A percentile compares a stretch with the other conserved stretches of the same genome.
Conservation (phyloP, 2,329 filamentous ascomycete species). For the Pyrenophora tritici-repentis region DNA sequence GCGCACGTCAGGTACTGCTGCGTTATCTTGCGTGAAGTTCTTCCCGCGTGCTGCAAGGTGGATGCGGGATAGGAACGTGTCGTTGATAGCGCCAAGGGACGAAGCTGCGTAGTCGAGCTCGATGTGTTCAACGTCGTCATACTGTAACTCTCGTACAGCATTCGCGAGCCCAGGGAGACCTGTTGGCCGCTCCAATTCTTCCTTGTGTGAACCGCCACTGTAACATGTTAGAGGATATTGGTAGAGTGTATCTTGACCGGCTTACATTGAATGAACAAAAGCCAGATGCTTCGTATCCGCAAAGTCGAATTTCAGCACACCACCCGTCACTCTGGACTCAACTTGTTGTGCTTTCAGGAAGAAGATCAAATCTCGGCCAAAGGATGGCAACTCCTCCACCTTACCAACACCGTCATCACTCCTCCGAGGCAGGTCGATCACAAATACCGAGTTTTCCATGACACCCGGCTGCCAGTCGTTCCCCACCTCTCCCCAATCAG, state of each 20-base stretch:
- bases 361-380: slow-evolving; percentile 70
- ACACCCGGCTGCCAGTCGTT: slow-evolving; percentile 54
- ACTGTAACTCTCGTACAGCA: slow-evolving; percentile 56
- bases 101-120: slow-evolving; percentile 79
- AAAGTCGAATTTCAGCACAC: slow-evolving; percentile 82
- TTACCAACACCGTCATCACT: slow-evolving; percentile 27
- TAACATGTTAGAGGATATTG: slow-evolving; percentile 6
- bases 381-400: slow-evolving; percentile 55
- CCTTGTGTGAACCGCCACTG: slow-evolving; percentile 43
- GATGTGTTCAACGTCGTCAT: slow-evolving; percentile 52
- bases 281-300: slow-evolving; percentile 70
- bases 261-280: slow-evolving; percentile 86
- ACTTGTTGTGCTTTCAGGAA: slow-evolving; percentile 73
- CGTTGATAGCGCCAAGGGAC: slow-evolving; percentile 77
- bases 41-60: slow-evolving; percentile 61
- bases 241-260: background rate
- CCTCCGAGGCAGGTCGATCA: slow-evolving; percentile 84
- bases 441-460: slow-evolving; percentile 66
- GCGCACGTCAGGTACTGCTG: slow-evolving; percentile 10
- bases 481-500: slow-evolving; percentile 82
- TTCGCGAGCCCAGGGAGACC: slow-evolving; percentile 76
- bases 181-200: slow-evolving; percentile 54
- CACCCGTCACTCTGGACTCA: slow-evolving; percentile 66
- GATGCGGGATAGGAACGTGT: slow-evolving; percentile 66
- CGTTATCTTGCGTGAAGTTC: slow-evolving; percentile 4